Evolutionary conservation across 768 basidiomycete species (phyloP), one percentile per base, ranked within the genome.

Genomic region (Lactifluus volemus): DNA sequence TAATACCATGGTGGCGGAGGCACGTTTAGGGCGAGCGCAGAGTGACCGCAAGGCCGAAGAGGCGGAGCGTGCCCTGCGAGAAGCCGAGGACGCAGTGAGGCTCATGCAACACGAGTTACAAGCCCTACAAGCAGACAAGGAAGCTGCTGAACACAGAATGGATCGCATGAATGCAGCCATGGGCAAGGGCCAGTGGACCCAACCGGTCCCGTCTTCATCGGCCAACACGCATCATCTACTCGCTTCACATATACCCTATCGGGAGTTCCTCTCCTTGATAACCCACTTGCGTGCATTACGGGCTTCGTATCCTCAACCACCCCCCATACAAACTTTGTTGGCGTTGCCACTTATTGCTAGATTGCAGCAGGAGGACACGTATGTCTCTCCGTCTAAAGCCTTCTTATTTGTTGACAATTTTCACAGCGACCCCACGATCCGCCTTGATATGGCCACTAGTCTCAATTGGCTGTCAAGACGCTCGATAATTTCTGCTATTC

Each of bases 1-100:
- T 6, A 98, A 99, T 71, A 86, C 81, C 6, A 99, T 99, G 97
- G 96, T 98, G n/a, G 92, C 91, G 0, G 89, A 92, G 70, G 96
- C 95, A 21, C 82, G 94, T 15, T 79, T 85, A 61, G 75, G 71
- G 15, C 76, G 79, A 39, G 85, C 87, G 39, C 69, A 78, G 63
- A 86, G 89, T 77, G 81, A 93, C 68, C 79, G 85, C 45, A 89
- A 90, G 68, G 84, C 87, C 2, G 81, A 82, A 60, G 84, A 85
- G 36, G 85, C 91, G 11, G 90, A 96, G 72, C 76, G 78, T 25
- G 87, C 90, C 9, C 72, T 95, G 61, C 84, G 81, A 66, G 82
- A 84, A n/a, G 89, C 92, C 0, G 94, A 96, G 72, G 89, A 93
- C 62, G 88, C 86, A 4, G 88, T 96, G 36, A 77, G 84, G 51